Base-by-base conservation (phyloP, 1,139 yeast species). In the Suhomyces chickasaworum region DNA sequence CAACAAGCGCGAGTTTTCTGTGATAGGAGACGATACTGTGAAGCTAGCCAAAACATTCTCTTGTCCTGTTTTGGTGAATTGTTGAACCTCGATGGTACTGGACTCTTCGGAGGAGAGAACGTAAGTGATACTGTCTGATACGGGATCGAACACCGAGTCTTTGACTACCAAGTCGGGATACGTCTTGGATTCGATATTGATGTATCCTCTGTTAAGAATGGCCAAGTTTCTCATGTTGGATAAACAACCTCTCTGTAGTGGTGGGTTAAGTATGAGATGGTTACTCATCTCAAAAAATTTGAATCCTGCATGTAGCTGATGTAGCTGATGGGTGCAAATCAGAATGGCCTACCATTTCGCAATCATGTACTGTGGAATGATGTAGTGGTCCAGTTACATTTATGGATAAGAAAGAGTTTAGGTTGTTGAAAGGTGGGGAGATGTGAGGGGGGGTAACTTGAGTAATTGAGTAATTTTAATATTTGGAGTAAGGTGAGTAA, bases 71-170 rank as follows among this genome's bases (percentile, higher is more conserved):
- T 83, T 84, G 68, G 73, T 69, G 58, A 80, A 81, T 51, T 71
- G 77, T 53, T 74, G 80, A 13, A 75, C 74, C 55, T 75, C 80
- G 45, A 86, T 65, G 7, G 75, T 59, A 18, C 80, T 81, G 18
- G 81, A 74, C 39, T 83, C 89, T 16, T 67, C 71, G 18, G 88
- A 82, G 3, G 85, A 80, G 48, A 87, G 70, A 2, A 81, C 85
- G 55, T 84, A 78, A 1, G 95, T 81, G 45, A 89, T 73, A 48
- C 89, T 78, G 61, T 89, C 95, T 10, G 86, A 77, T 22, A 86
- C 80, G 0, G 88, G 77, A 61, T 89, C 96, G 57, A 89, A 88
- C n/a, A 76, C 78, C 2, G 93, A 75, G 39, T 76, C 78, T 2
- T 72, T 64, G 7, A 83, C 70, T n/a, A 72, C 73, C 51, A 83